These are phyloP conservation scores for Tulasnella sp. DNA, from an alignment of 768 basidiomycete species.

Conservation along the genomic window DNA sequence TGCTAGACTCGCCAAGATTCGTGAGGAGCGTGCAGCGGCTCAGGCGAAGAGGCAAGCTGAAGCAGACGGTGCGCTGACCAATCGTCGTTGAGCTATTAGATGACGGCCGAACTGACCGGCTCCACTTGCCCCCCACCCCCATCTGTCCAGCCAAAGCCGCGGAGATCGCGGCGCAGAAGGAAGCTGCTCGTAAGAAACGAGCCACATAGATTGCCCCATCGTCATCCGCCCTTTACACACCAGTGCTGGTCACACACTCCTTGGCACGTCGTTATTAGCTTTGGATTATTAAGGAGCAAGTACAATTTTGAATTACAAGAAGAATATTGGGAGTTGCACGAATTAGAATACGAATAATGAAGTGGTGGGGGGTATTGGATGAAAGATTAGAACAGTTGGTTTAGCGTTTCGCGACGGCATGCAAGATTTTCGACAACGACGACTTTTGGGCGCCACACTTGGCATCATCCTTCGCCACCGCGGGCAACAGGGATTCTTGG, in stretches of 20 bases:
- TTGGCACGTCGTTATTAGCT: too few relatives aligned
- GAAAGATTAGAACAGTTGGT: too few relatives aligned
- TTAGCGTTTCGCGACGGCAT: too few relatives aligned
- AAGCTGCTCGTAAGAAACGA: slow-evolving; percentile 30
- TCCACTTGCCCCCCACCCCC: not conserved
- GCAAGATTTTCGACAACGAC: too few relatives aligned
- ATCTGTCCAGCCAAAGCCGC: slow-evolving; percentile 53
- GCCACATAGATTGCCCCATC: not conserved
- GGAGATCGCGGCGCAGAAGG: slow-evolving; percentile 59
- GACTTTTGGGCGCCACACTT: too few relatives aligned
- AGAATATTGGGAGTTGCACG: too few relatives aligned
- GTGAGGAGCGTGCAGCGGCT: slow-evolving; percentile 81
- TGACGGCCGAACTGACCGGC: not conserved
- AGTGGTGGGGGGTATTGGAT: too few relatives aligned
- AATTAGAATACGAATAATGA: too few relatives aligned
- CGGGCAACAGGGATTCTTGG: too few relatives aligned
- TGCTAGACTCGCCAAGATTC: slow-evolving; percentile 77
- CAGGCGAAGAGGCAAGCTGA: slow-evolving; percentile 86
- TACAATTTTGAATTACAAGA: too few relatives aligned
- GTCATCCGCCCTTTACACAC: not conserved
- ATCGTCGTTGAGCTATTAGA: not conserved
- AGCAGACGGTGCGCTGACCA: slow-evolving; percentile 56
- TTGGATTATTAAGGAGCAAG: too few relatives aligned
- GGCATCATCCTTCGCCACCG: too few relatives aligned
- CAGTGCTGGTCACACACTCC: not conserved